A percentile compares a stretch with the other conserved stretches of the same genome.
Evolutionary conservation across 2,329 filamentous ascomycete genomes (phyloP).

Genomic region (Metarhizium robertsii): DNA sequence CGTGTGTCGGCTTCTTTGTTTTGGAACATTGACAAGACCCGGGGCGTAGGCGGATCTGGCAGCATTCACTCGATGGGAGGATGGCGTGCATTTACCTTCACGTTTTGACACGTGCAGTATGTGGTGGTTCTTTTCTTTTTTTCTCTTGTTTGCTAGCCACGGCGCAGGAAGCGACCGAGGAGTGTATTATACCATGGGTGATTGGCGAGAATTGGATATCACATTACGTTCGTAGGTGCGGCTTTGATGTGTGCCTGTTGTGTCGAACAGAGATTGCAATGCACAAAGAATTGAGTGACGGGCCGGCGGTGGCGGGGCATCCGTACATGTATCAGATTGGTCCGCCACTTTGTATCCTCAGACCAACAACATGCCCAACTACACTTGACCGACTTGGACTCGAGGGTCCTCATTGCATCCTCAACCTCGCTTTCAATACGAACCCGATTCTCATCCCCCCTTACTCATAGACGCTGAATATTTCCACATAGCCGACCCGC

Average conservation of each 20-base stretch:
- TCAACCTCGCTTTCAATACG: no score
- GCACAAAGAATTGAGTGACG: no score
- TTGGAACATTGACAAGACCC: neutral
- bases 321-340: no score
- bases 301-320: no score
- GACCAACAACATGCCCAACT: no score
- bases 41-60: neutral
- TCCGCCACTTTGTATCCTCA: no score
- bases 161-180: neutral
- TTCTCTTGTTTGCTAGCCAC: neutral
- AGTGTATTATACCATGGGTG: neutral
- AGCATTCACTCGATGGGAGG: neutral
- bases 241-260: neutral
- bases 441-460: no score
- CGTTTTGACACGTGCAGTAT: neutral
- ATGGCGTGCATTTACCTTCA: neutral
- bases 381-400: no score
- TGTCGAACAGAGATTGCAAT: no score
- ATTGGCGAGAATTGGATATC: neutral
- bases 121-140: neutral
- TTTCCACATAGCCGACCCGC: no score
- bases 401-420: no score
- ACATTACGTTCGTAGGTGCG: neutral
- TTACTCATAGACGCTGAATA: no score
- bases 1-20: neutral